phyloP scores from a whole-genome alignment of 2,329 filamentous ascomycete genomes.

The Ploettnerulaceae sp. region DNA sequence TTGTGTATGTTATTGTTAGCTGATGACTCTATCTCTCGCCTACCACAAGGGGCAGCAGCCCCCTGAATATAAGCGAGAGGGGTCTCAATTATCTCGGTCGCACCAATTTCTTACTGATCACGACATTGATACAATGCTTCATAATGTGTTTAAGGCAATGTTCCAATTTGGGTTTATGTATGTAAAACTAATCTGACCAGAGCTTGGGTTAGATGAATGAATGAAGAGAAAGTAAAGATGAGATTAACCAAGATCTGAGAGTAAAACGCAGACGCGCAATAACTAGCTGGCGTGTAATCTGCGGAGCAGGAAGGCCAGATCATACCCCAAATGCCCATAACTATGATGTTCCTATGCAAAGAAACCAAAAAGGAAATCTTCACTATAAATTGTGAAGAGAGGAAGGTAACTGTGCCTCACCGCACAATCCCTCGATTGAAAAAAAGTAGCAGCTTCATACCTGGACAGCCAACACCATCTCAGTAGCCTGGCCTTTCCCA shows the following conservation, averaged over 20 bases:
- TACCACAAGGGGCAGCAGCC: too few species aligned
- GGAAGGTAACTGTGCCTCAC: background rate
- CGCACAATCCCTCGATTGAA: background rate
- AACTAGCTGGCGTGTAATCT: slow-evolving; percentile 2
- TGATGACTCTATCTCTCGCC: too few species aligned
- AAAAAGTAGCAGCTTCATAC: background rate
- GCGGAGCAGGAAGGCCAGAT: slow-evolving; percentile 6
- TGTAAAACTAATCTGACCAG: too few species aligned
- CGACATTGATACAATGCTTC: too few species aligned
- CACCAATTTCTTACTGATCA: too few species aligned
- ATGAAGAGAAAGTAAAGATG: too few species aligned
- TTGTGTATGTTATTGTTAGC: too few species aligned
- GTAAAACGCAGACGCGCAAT: background rate
- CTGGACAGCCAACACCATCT: background rate
- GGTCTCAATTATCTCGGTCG: too few species aligned
- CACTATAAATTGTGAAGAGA: background rate
- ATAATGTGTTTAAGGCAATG: too few species aligned
- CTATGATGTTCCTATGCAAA: background rate
- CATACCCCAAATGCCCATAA: background rate
- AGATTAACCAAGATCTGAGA: background rate
- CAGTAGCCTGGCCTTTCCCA: slow-evolving; percentile 5
- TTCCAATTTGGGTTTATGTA: too few species aligned
- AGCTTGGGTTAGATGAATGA: too few species aligned
- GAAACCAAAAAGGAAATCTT: background rate
- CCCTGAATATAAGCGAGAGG: too few species aligned